Evolutionary conservation across 768 basidiomycete species (phyloP).

Genomic region (Leccinum truebloodii): DNA sequence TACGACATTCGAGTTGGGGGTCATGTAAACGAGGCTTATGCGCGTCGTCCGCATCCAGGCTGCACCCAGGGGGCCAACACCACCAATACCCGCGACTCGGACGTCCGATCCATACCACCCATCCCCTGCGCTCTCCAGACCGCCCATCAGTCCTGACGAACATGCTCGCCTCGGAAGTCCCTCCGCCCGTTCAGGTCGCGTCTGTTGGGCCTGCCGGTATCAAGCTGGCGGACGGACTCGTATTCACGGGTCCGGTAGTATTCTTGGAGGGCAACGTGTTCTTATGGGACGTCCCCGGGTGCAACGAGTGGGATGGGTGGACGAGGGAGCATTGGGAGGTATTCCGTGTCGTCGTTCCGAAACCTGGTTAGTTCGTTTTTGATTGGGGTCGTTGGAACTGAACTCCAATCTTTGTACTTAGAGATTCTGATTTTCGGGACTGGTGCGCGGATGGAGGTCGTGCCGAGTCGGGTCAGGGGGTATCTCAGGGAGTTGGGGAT

Average conservation of each 20-base stretch:
- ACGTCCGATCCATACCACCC: slow-evolving; percentile 20
- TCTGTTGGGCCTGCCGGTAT: slow-evolving; percentile 66
- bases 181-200: slow-evolving; percentile 70
- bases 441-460: slow-evolving; percentile 66
- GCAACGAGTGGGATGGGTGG: slow-evolving; percentile 68
- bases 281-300: slow-evolving; percentile 79
- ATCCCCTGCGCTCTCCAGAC: slow-evolving; percentile 12
- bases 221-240: slow-evolving; percentile 73
- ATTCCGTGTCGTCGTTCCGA: slow-evolving; percentile 80
- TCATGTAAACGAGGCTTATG: neutral
- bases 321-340: slow-evolving; percentile 69
- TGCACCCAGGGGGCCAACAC: neutral
- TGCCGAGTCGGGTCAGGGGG: slow-evolving; percentile 64
- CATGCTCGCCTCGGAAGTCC: slow-evolving; percentile 67
- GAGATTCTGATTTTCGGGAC: slow-evolving; percentile 84
- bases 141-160: slow-evolving; percentile 53
- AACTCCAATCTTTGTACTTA: neutral
- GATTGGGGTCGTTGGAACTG: too few species aligned
- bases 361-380: slow-evolving; percentile 63
- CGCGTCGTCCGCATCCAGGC: too few species aligned
- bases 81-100: too few species aligned
- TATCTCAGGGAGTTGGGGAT: slow-evolving; percentile 78
- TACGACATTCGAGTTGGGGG: neutral
- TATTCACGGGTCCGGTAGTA: slow-evolving; percentile 75
- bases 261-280: slow-evolving; percentile 86